phyloP scores from a whole-genome alignment of 352 stramenopile species.

The Globisporangium acanthophoron region DNA sequence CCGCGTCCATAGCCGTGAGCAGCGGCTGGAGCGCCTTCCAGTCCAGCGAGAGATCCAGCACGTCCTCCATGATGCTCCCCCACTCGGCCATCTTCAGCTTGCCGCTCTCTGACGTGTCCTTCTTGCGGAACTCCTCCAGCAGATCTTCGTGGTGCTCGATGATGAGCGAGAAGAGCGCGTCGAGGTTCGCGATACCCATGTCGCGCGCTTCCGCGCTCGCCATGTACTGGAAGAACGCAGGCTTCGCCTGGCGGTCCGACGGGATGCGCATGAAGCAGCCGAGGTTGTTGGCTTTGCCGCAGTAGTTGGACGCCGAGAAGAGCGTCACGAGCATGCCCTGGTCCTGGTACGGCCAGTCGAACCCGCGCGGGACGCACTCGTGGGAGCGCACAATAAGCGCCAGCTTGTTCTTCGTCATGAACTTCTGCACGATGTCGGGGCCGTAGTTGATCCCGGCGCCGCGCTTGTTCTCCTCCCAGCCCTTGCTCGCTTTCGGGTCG shows the following conservation, averaged over 20 bases:
- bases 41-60: slow-evolving; percentile 73
- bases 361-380: slow-evolving; percentile 77
- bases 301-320: slow-evolving; percentile 87
- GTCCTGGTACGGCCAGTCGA: slow-evolving; percentile 74
- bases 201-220: slow-evolving; percentile 73
- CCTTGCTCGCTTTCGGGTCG: slow-evolving; percentile 58
- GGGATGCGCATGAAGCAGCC: slow-evolving; percentile 84
- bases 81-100: slow-evolving; percentile 48
- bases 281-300: slow-evolving; percentile 79
- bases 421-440: slow-evolving; percentile 76
- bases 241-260: slow-evolving; percentile 55
- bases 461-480: slow-evolving; percentile 78
- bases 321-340: slow-evolving; percentile 85
- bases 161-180: slow-evolving; percentile 84
- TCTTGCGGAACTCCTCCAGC: slow-evolving; percentile 51
- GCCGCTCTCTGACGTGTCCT: slow-evolving; percentile 31
- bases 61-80: slow-evolving; percentile 70
- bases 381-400: slow-evolving; percentile 80
- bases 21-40: slow-evolving; percentile 73
- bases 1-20: slow-evolving; percentile 61
- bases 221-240: slow-evolving; percentile 87
- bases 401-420: slow-evolving; percentile 83
- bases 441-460: slow-evolving; percentile 75
- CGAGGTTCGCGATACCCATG: slow-evolving; percentile 76
- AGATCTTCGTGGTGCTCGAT: slow-evolving; percentile 66